Conservation (phyloP, 345 rosid genomes). For the Turritis glabra region DNA sequence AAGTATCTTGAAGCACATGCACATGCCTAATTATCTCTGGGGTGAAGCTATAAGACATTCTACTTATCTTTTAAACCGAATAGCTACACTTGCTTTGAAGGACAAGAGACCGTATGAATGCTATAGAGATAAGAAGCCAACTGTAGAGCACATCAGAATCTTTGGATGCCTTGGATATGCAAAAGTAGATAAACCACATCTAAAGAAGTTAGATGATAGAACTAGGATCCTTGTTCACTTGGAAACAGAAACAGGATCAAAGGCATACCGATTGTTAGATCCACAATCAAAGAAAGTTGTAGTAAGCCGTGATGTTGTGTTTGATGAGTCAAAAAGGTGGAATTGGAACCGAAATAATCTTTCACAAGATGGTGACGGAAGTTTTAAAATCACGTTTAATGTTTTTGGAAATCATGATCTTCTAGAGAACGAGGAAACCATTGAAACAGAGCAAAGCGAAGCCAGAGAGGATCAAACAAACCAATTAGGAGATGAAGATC, state of each 20-base stretch:
- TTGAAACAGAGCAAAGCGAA: no score
- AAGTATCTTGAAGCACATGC: background rate
- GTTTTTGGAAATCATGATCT: background rate
- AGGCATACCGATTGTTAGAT: background rate
- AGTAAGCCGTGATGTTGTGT: no score
- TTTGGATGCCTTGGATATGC: background rate
- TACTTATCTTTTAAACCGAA: background rate
- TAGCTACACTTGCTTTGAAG: background rate
- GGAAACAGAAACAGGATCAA: background rate
- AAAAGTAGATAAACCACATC: background rate
- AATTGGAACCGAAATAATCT: background rate
- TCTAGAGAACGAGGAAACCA: no score
- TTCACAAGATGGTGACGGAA: no score
- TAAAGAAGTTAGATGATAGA: background rate
- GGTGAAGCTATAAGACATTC: background rate
- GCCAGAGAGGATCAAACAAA: no score
- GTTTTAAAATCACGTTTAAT: no score
- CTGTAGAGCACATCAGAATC: accelerated
- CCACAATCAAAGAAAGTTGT: background rate
- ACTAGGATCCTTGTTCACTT: background rate
- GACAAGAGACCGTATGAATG: background rate
- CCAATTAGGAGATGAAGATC: no score
- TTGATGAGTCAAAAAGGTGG: background rate
- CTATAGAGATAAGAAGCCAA: accelerated
- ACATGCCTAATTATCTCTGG: background rate